These are phyloP conservation scores for Trypanosomatidae sp. DNA, from an alignment of 208 protist genomes.

Conservation along the genomic window DNA sequence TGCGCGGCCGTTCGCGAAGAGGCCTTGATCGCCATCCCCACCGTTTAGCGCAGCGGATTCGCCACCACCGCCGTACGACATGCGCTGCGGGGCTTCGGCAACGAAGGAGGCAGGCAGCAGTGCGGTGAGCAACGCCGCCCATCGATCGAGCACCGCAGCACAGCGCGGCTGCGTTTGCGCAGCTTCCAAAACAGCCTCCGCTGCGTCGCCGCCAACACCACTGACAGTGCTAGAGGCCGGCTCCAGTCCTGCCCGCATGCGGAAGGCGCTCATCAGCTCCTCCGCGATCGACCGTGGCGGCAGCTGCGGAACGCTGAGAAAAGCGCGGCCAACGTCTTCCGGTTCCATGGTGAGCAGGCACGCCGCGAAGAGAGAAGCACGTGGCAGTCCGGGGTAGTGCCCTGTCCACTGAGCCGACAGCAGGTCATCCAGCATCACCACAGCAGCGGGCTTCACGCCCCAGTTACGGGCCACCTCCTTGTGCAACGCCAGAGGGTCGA, in stretches of 20 bases:
- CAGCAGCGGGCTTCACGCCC: constrained; percentile 75
- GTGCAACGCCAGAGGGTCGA: constrained; percentile 59
- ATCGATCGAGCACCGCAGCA: constrained; percentile 22
- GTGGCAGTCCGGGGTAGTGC: constrained; percentile 62
- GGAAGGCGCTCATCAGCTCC: constrained; percentile 78
- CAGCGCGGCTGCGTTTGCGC: constrained; percentile 10
- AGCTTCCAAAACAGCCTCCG: not conserved
- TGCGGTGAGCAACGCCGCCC: constrained; percentile 30
- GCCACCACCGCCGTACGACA: not conserved
- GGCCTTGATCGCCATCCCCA: too few relatives aligned
- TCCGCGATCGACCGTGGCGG: constrained; percentile 57
- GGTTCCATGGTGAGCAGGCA: constrained; percentile 79
- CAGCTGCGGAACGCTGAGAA: constrained; percentile 36
- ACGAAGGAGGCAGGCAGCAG: constrained; percentile 25
- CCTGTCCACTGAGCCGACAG: constrained; percentile 46
- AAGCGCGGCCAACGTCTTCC: constrained; percentile 70
- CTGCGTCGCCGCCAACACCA: not conserved
- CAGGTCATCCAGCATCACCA: constrained; percentile 75
- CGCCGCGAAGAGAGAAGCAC: constrained; percentile 54
- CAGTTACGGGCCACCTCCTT: constrained; percentile 78
- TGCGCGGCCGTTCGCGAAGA: not conserved
- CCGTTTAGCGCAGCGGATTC: too few relatives aligned
- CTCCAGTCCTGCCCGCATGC: constrained; percentile 40
- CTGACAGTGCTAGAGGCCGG: too few relatives aligned
- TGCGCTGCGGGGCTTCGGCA: not conserved